Evolutionary conservation across 2,329 filamentous ascomycete genomes (phyloP), one percentile per base, ranked within the genome.

Genomic region (Allantophomopsis lycopodina): DNA sequence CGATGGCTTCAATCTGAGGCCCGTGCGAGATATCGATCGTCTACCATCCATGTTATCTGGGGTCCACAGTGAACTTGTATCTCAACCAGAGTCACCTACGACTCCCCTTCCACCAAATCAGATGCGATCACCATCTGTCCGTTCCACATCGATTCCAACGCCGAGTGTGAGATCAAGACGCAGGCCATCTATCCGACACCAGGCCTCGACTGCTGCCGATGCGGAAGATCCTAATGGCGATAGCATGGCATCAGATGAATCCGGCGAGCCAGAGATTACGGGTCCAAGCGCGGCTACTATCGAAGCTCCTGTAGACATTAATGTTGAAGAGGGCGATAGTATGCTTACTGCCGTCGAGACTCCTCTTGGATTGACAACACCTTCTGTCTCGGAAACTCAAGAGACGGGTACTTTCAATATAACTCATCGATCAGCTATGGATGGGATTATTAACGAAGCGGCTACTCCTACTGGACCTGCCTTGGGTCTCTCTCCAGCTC

Each of bases 371-470:
- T 62, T 94, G 44, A 76, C 79, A 2, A 81, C 85, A 7, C 82
- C 82, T 2, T 82, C 82, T 28, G 82, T 83, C 2, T 88, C 87
- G 0, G 86, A 91, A 45, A 45, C 79, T n/a, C 83, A 87, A 50
- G 85, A 93, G 50, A 75, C 83, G 11, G 87, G 89, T 41, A 86
- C 87, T 0, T 95, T 96, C 61, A 93, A 94, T 61, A 93, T 95
- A 51, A 87, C 84, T 6, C 89, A 95, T 58, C 79, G 83, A 39
- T 80, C 79, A 36, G 76, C 81, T 1, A 76, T 91, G 30, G 87
- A 94, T 54, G 86, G 85, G 37, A 79, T 89, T 42, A 76, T 80
- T 49, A 87, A 83, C 54, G 69, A 71, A 18, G 76, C 76, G 42
- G 72, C 74, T 28, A 73, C 79, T 3, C 78, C 82, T 35, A 71